Evolutionary conservation across 202 grass and related monocot species (phyloP).

Genomic region (Digitaria exilis): DNA sequence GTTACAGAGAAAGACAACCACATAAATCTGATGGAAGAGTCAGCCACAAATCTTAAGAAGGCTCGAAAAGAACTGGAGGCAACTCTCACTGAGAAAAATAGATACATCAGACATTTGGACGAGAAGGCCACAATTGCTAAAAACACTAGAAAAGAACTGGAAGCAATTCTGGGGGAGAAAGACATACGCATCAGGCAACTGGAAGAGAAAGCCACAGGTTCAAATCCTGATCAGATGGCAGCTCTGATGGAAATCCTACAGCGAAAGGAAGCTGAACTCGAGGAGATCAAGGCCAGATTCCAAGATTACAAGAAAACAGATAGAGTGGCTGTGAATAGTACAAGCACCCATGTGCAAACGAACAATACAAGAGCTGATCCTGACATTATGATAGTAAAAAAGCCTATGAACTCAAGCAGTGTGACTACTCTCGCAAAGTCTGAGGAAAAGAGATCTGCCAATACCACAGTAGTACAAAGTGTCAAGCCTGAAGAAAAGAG

Average conservation of each 20-base stretch:
- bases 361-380: constrained; percentile 31
- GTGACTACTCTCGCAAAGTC: not conserved
- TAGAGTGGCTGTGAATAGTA: not conserved
- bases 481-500: not conserved
- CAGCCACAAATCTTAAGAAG: not conserved
- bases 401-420: constrained; percentile 28
- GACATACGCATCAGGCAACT: constrained; percentile 64
- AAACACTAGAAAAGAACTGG: constrained; percentile 19
- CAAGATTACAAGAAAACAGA: constrained; percentile 44
- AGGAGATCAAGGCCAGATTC: constrained; percentile 69
- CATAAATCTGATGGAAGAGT: constrained; percentile 23
- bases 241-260: constrained; percentile 71
- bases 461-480: not conserved
- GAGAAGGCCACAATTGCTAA: not conserved
- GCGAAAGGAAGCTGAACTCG: constrained; percentile 69
- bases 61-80: constrained; percentile 18
- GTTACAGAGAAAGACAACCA: not conserved
- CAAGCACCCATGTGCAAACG: constrained; percentile 28
- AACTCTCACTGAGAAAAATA: constrained; percentile 19
- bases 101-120: constrained; percentile 24
- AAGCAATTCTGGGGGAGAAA: constrained; percentile 57
- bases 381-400: not conserved
- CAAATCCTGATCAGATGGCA: constrained; percentile 50
- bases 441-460: constrained; percentile 13
- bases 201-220: constrained; percentile 37